These are phyloP conservation scores for Heritiera fomes DNA, from an alignment of 345 rosid species.

Conservation along the genomic window DNA sequence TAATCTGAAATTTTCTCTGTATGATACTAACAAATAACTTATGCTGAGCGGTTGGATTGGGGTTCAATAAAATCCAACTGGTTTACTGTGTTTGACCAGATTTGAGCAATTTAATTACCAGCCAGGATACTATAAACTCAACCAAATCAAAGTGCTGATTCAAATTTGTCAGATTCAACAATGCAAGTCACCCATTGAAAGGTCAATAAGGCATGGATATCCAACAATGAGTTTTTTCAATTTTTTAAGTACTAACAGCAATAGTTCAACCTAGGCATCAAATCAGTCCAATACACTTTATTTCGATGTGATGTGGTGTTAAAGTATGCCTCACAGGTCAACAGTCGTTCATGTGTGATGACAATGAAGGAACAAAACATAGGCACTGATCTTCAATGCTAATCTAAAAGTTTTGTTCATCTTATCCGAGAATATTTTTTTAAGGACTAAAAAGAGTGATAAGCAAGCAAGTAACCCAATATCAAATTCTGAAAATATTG, in stretches of 20 bases:
- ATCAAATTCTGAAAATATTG: too few species aligned
- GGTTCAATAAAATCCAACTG: neutral
- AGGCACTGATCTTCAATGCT: too few species aligned
- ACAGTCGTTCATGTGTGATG: too few species aligned
- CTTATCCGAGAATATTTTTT: too few species aligned
- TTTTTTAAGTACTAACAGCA: neutral
- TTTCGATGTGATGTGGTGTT: too few species aligned
- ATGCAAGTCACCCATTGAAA: neutral
- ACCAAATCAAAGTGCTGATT: neutral
- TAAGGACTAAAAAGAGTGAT: too few species aligned
- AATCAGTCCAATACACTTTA: neutral
- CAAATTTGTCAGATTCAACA: neutral
- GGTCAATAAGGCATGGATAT: neutral
- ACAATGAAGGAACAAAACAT: too few species aligned
- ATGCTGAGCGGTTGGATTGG: too few species aligned
- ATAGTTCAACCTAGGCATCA: slow-evolving; percentile 4
- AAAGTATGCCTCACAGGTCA: too few species aligned
- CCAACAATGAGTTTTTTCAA: neutral
- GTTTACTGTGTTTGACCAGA: neutral
- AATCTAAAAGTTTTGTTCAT: too few species aligned
- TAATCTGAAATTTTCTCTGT: neutral
- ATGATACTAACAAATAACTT: neutral
- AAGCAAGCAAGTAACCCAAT: too few species aligned
- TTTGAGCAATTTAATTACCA: neutral
- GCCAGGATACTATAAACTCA: neutral